phyloP scores from a whole-genome alignment of 2,329 filamentous ascomycete genomes.

The Botrytis byssoidea region DNA sequence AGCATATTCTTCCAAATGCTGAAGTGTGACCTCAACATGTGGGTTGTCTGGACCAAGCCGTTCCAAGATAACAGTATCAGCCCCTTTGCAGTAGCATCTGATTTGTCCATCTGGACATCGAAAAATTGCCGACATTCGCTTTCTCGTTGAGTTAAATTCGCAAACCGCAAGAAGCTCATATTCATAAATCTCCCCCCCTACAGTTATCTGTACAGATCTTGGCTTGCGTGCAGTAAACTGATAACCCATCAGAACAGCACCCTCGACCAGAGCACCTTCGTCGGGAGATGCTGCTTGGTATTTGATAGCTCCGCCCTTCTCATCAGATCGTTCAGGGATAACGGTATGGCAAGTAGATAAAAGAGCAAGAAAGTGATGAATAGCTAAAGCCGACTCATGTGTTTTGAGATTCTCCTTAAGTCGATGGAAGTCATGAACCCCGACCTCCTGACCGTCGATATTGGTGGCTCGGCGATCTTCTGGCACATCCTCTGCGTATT shows the following conservation, averaged over 20 bases:
- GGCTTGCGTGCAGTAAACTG: constrained; percentile 89
- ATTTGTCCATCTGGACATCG: constrained; percentile 95
- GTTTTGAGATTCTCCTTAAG: constrained; percentile 59
- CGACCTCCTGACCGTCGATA: constrained; percentile 73
- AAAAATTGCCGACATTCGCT: constrained; percentile 97
- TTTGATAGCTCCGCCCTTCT: constrained; percentile 79
- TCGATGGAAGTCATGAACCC: constrained; percentile 66
- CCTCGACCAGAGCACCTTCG: constrained; percentile 93
- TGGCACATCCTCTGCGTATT: constrained; percentile 88
- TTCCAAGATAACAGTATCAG: constrained; percentile 95
- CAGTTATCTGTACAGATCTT: constrained; percentile 78
- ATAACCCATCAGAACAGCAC: constrained; percentile 82
- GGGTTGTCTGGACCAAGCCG: constrained; percentile 80
- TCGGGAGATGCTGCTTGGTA: constrained; percentile 98
- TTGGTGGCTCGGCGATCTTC: constrained; percentile 81
- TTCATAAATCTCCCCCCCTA: constrained; percentile 68
- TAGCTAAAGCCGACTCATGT: constrained; percentile 57
- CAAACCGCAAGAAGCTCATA: constrained; percentile 95
- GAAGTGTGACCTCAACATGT: constrained; percentile 82
- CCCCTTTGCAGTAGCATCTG: constrained; percentile 90
- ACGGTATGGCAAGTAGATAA: constrained; percentile 94
- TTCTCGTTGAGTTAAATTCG: constrained; percentile 97
- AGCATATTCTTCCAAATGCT: constrained; percentile 97
- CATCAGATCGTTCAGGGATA: constrained; percentile 83
- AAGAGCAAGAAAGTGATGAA: constrained; percentile 83